phyloP scores from a whole-genome alignment of 176 grass and related monocot species.

The Triticum aestivum region DNA sequence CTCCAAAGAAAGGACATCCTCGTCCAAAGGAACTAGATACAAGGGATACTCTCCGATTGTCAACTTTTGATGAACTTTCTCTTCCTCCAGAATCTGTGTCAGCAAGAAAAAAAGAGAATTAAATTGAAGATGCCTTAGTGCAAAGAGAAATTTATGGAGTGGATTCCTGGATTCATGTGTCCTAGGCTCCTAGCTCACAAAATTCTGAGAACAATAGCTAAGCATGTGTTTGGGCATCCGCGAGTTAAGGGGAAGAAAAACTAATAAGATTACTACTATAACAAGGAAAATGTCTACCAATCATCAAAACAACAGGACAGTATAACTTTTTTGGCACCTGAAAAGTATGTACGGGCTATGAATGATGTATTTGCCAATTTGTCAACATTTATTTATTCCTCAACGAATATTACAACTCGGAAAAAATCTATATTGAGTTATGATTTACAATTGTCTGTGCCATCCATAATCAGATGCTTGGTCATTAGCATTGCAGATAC shows the following conservation, averaged over 20 bases:
- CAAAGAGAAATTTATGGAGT: background rate
- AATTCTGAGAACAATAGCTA: background rate
- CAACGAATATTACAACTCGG: background rate
- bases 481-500: background rate
- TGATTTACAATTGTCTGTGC: background rate
- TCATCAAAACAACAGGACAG: background rate
- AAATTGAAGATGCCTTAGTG: background rate
- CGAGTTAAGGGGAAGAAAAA: background rate
- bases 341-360: background rate
- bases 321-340: background rate
- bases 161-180: background rate
- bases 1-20: slow-evolving; percentile 95
- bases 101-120: slow-evolving; percentile 23
- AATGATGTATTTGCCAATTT: background rate
- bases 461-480: background rate
- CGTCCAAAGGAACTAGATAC: slow-evolving; percentile 85
- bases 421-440: background rate
- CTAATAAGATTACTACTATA: background rate
- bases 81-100: slow-evolving; percentile 84
- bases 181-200: background rate
- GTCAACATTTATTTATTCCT: background rate
- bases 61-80: slow-evolving; percentile 82
- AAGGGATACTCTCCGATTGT: slow-evolving; percentile 85
- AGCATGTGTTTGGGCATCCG: background rate
- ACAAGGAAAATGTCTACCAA: background rate